phyloP scores from a whole-genome alignment of 495 filamentous ascomycete genomes.

The Trichoderma reesei region DNA sequence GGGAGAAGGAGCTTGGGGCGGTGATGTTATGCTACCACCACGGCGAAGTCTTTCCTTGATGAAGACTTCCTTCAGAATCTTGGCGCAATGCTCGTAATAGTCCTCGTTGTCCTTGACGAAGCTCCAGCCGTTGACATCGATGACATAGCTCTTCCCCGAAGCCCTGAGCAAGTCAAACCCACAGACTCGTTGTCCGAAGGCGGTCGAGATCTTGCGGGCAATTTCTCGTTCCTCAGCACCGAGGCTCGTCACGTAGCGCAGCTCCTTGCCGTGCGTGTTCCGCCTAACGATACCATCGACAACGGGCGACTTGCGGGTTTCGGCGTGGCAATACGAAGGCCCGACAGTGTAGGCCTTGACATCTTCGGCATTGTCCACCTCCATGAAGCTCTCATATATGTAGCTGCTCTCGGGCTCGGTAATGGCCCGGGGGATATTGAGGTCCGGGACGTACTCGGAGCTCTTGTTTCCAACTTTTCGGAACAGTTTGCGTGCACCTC shows the following conservation, averaged over 20 bases:
- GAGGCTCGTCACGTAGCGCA: constrained; percentile 85
- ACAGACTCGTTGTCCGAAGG: constrained; percentile 91
- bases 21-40: constrained; percentile 23
- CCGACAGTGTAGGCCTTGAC: constrained; percentile 99
- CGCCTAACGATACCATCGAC: constrained; percentile 92
- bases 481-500: constrained; percentile 85
- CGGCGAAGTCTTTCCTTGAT: constrained; percentile 55
- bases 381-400: constrained; percentile 93
- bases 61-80: constrained; percentile 79
- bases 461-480: constrained; percentile 97
- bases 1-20: constrained; percentile 34
- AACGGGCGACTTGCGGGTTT: constrained; percentile 93
- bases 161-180: constrained; percentile 92
- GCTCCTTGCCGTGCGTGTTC: constrained; percentile 94
- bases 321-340: constrained; percentile 86
- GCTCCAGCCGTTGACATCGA: constrained; percentile 99
- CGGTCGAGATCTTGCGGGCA: constrained; percentile 78
- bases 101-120: constrained; percentile 99
- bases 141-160: constrained; percentile 84
- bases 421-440: constrained; percentile 68
- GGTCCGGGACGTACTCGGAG: constrained; percentile 74
- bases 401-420: constrained; percentile 72
- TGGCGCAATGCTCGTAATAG: constrained; percentile 88
- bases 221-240: constrained; percentile 73
- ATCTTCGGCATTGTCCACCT: constrained; percentile 92